Percentiles rank a stretch among this genome's conserved stretches.
These are phyloP conservation scores for Aspergillus panamensis DNA, from an alignment of 495 filamentous ascomycete species.

Conservation along the genomic window DNA sequence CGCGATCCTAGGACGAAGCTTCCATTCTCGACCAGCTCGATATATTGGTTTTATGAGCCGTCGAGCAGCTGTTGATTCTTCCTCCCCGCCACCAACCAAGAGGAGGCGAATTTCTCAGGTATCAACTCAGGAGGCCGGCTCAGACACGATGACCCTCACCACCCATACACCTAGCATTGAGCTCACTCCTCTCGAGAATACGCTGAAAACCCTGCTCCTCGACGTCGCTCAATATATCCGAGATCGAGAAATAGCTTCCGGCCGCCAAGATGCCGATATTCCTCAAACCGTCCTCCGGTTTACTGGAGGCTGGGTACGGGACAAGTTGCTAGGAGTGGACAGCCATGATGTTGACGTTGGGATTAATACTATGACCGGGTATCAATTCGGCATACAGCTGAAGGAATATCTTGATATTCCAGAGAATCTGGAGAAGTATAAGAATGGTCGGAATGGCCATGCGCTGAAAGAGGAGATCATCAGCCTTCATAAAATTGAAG, in stretches of 20 bases:
- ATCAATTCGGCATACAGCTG: constrained; percentile 66
- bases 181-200: constrained; percentile 64
- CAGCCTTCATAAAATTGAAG: constrained; percentile 70
- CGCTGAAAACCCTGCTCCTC: constrained; percentile 66
- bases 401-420: constrained; percentile 57
- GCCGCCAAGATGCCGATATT: constrained; percentile 27
- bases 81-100: constrained; percentile 30
- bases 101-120: constrained; percentile 33
- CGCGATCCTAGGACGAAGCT: not conserved
- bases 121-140: constrained; percentile 11
- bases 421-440: constrained; percentile 53
- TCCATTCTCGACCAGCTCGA: not conserved
- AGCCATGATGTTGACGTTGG: constrained; percentile 94
- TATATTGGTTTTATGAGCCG: constrained; percentile 30
- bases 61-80: constrained; percentile 21
- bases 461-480: constrained; percentile 40
- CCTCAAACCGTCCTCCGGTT: constrained; percentile 62
- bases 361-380: constrained; percentile 93
- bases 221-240: constrained; percentile 70
- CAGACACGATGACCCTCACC: constrained; percentile 24
- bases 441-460: constrained; percentile 24
- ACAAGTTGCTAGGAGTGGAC: constrained; percentile 78
- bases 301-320: constrained; percentile 97
- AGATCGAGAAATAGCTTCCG: constrained; percentile 41
- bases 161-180: constrained; percentile 40